Evolutionary conservation across 805 yeast species (phyloP), one percentile per base, ranked within the genome.

Genomic region (Lipomyces sp.): DNA sequence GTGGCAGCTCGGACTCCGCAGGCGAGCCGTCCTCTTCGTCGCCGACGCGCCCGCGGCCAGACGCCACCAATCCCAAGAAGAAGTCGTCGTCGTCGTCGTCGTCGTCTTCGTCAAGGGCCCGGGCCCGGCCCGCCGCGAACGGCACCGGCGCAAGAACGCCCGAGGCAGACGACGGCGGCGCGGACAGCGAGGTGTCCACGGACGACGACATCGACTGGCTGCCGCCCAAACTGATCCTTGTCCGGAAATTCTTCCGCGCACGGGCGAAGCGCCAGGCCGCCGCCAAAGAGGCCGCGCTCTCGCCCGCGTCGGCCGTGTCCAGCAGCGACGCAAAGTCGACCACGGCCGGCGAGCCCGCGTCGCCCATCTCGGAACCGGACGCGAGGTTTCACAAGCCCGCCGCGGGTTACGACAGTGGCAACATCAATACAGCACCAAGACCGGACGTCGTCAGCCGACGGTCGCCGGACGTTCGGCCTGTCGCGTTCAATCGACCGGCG

Each of bases 201-300:
- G 53, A 53, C 28, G 57, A 53, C 39, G 53, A 53, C 33, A 33
- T 49, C 21, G 57, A 53, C 22, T 49, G 57, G 54, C 22, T 53
- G 18, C 57, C 57, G 14, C 57, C 57, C 13, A 53, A 53, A 39
- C 40, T 53, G n/a, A 33, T 53, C n/a, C 35, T 53, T 16, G 57
- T 53, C 28, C 43, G 57, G 16, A 44, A 40, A 24, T 53, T 50
- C 28, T 53, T 52, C 31, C 23, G 53, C 26, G 43, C 50, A 31
- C 28, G 51, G 19, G 53, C 47, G 33, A 44, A 38, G 34, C 53
- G 35, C 14, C 22, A 21, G n/a, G 48, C 46, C n/a, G 36, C 54
- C 8, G 50, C 36, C 18, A 39, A 49, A 3, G 37, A 23, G 24
- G 24, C 49, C 7, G 22, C 45, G 11, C 10, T 35, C 11, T 35